Base-by-base conservation (phyloP, 2,329 filamentous ascomycete genomes). In the Elsinoe necatrix region DNA sequence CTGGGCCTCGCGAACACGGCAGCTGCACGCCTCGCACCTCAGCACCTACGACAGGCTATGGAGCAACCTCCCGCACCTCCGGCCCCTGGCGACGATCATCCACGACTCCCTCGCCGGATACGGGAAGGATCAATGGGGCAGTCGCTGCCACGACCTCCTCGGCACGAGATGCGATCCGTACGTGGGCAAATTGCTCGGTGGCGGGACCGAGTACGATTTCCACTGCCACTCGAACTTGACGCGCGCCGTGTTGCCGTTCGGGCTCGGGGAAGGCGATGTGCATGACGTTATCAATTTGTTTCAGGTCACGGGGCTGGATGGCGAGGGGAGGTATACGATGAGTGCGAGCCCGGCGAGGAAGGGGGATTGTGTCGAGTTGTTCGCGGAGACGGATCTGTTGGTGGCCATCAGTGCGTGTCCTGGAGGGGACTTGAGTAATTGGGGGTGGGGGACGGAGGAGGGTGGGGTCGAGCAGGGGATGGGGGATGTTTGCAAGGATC, bases 221-320 rank as follows among this genome's bases (percentile, higher is more conserved):
- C 87, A 93, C 68, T 95, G 89, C 69, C 88, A 92, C 66, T 89
- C 85, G 1, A 95, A 95, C 68, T 78, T 95, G 9, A 82, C 81
- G 1, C 80, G 89, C 3, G 86, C 89, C 0, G 80, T 93, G 1
- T 60, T 84, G 1, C 83, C 84, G 0, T 83, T 77, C 59, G 86
- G 87, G 0, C 68, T 93, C 18, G 25, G 29, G 34, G 55, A 57
- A 45, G 25, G 37, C 4, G 55, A 57, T 42, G 82, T 93, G 1
- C 89, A 95, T 65, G 88, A 95, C 67, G 88, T 95, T 0, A 77
- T 95, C 55, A 95, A 95, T 65, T 76, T 95, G 2, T 93, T 95
- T 67, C 89, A 95, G 68, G 87, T 91, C 5, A 93, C 89, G 0
- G 87, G 88, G 0, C 67, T 93, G 47, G 85, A 93, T 64, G 75